phyloP scores from a whole-genome alignment of 352 stramenopile genomes.

The Phytophthora citricola region DNA sequence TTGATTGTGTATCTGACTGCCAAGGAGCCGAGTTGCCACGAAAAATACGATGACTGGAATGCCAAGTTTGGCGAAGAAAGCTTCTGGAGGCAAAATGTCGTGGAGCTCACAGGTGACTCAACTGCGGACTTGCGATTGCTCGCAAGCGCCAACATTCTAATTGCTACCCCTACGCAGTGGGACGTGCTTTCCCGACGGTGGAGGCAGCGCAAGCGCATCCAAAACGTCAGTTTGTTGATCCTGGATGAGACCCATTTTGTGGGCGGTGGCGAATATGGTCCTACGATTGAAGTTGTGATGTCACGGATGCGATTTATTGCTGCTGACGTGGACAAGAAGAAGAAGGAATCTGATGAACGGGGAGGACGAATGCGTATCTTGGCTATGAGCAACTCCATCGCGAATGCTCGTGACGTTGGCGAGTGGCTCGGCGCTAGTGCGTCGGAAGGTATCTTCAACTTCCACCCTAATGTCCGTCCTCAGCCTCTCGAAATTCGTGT shows the following conservation, averaged over 20 bases:
- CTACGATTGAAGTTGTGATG: conserved; percentile 98
- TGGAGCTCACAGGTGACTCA: conserved; percentile 94
- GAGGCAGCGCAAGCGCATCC: conserved; percentile 97
- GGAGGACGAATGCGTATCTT: conserved; percentile 91
- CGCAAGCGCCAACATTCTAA: conserved; percentile 90
- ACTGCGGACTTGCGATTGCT: conserved; percentile 94
- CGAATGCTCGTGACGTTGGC: conserved; percentile 97
- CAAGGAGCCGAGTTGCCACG: conserved; percentile 78
- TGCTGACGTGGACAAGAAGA: conserved; percentile 86
- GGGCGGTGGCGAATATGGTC: conserved; percentile 84
- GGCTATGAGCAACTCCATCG: conserved; percentile 95
- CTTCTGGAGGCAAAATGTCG: conserved; percentile 87
- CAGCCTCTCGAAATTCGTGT: conserved; percentile 97
- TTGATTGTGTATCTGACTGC: conserved; percentile 95
- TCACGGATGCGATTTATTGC: conserved; percentile 98
- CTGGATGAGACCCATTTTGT: conserved; percentile 99
- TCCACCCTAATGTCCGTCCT: conserved; percentile 93
- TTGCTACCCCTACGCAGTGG: conserved; percentile 95
- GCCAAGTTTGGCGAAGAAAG: conserved; percentile 85
- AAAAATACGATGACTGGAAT: conserved; percentile 85
- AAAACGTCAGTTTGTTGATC: conserved; percentile 94
- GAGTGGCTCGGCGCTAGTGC: conserved; percentile 97
- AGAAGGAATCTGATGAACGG: conserved; percentile 41
- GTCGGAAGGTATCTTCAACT: conserved; percentile 82
- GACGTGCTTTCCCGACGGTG: conserved; percentile 96